A percentile compares a stretch with the other conserved stretches of the same genome.
Evolutionary conservation across 169 alveolate species (phyloP).

Genomic region (Ichthyophthirius multifiliis): DNA sequence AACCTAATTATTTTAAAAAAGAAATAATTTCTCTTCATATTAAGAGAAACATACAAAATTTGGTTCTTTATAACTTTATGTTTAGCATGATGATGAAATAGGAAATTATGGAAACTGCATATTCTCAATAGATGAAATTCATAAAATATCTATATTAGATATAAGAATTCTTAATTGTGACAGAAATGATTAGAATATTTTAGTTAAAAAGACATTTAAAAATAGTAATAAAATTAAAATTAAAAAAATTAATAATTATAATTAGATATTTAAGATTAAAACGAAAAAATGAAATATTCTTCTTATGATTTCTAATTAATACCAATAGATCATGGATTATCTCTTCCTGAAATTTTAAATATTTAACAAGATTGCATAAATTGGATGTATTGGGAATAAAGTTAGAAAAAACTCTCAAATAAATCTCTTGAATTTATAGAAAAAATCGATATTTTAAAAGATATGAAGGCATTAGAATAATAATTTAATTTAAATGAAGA

Average conservation of each 20-base stretch:
- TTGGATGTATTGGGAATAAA: conserved; percentile 99
- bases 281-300: background rate
- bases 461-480: conserved; percentile 55
- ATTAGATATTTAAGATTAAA: conserved; percentile 16
- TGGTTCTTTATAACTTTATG: conserved; percentile 77
- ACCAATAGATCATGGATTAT: conserved; percentile 98
- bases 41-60: conserved; percentile 30
- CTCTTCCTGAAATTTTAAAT: conserved; percentile 95
- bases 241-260: too few species aligned
- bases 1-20: too few species aligned
- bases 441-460: conserved; percentile 59
- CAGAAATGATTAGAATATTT: conserved; percentile 96
- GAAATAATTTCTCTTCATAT: background rate
- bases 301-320: conserved; percentile 88
- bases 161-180: conserved; percentile 95
- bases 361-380: conserved; percentile 95
- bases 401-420: conserved; percentile 73
- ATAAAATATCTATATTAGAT: conserved; percentile 94
- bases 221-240: conserved; percentile 20
- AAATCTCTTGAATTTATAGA: conserved; percentile 59
- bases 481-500: conserved; percentile 67
- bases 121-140: conserved; percentile 93
- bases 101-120: conserved; percentile 93
- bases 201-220: conserved; percentile 78
- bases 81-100: conserved; percentile 89